A percentile compares a stretch with the other conserved stretches of the same genome.
Conservation (phyloP, 768 basidiomycete genomes). For the Rhizopogon roseolus region DNA sequence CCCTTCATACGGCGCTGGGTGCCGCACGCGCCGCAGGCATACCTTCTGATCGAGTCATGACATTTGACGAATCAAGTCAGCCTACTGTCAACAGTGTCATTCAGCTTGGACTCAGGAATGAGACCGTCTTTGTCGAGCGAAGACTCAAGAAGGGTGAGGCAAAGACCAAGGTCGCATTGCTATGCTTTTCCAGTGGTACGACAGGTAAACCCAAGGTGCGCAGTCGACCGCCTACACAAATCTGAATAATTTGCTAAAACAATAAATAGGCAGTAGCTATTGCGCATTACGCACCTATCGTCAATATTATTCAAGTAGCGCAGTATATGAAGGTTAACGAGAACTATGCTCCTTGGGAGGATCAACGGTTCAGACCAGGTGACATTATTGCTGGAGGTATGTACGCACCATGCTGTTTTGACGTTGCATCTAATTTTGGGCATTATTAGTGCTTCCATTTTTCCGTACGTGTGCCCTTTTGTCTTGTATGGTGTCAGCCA, state of each 20-base stretch:
- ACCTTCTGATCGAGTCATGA: constrained; percentile 23
- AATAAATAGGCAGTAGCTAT: constrained; percentile 57
- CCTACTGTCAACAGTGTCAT: constrained; percentile 45
- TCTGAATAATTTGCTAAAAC: neutral
- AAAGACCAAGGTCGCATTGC: constrained; percentile 58
- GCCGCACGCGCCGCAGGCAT: constrained; percentile 26
- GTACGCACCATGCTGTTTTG: constrained; percentile 10
- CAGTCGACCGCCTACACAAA: neutral
- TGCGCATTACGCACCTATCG: constrained; percentile 59
- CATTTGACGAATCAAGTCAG: constrained; percentile 15
- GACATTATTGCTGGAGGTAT: constrained; percentile 55
- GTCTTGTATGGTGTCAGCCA: constrained; percentile 2
- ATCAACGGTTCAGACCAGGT: constrained; percentile 43
- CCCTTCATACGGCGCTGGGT: constrained; percentile 19
- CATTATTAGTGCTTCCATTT: constrained; percentile 46
- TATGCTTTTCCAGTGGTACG: constrained; percentile 73
- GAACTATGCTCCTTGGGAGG: constrained; percentile 33
- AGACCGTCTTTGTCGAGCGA: constrained; percentile 40
- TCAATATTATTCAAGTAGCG: constrained; percentile 57
- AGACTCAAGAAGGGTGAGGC: constrained; percentile 52
- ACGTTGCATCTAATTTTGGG: neutral
- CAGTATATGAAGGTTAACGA: constrained; percentile 40
- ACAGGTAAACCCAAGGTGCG: constrained; percentile 46
- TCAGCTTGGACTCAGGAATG: constrained; percentile 32
- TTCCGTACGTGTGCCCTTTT: constrained; percentile 41